Evolutionary conservation across 805 yeast genomes (phyloP).

Genomic region (Lipomyces anomalus): DNA sequence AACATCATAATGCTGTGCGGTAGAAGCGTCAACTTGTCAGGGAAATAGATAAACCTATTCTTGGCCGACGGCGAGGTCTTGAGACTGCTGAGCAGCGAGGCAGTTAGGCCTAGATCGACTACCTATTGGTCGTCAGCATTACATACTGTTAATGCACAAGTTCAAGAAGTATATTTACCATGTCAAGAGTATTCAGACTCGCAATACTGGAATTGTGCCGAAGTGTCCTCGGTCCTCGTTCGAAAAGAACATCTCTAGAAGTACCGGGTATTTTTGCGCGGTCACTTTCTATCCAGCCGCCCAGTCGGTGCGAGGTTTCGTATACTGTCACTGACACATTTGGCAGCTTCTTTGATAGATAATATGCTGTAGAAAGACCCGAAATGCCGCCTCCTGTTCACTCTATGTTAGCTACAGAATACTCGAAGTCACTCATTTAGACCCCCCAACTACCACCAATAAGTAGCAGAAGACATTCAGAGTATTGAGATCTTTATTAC

Average conservation of each 20-base stretch:
- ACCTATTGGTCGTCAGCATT: constrained; percentile 28
- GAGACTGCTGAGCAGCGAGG: constrained; percentile 55
- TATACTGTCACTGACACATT: constrained; percentile 44
- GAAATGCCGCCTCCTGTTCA: constrained; percentile 81
- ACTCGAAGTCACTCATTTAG: no score
- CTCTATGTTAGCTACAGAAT: no score
- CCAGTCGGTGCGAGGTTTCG: constrained; percentile 52
- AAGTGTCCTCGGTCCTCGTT: constrained; percentile 88
- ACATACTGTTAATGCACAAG: constrained; percentile 17
- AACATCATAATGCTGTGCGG: constrained; percentile 25
- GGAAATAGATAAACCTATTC: constrained; percentile 19
- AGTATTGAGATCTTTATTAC: no score
- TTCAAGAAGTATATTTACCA: constrained; percentile 34
- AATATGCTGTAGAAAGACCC: constrained; percentile 70
- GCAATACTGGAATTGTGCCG: constrained; percentile 44
- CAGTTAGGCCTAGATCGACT: constrained; percentile 41
- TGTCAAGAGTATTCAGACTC: constrained; percentile 52
- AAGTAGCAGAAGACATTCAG: no score
- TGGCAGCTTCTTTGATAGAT: constrained; percentile 34
- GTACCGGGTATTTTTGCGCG: constrained; percentile 9
- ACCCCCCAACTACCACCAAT: no score
- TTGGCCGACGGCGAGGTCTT: constrained; percentile 50
- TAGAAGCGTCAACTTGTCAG: constrained; percentile 21
- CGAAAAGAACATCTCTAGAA: constrained; percentile 41
- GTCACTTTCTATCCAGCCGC: constrained; percentile 70